Evolutionary conservation across 345 rosid species (phyloP).

Genomic region (Mangifera indica): DNA sequence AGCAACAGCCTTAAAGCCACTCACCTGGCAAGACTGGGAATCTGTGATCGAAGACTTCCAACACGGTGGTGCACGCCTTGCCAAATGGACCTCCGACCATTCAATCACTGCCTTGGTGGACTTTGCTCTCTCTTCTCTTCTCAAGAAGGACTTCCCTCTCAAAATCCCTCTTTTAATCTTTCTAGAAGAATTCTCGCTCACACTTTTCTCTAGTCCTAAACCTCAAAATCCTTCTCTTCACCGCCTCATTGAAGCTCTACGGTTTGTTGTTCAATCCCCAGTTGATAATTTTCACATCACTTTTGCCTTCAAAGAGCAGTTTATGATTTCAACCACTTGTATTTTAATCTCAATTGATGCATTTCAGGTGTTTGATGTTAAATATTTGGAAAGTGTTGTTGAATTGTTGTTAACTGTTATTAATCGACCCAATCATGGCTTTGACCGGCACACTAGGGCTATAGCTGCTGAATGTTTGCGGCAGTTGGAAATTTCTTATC

Average conservation of each 20-base stretch:
- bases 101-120: slow-evolving; percentile 45
- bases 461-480: slow-evolving; percentile 86
- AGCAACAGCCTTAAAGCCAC: slow-evolving; percentile 32
- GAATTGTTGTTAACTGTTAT: slow-evolving; percentile 69
- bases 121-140: slow-evolving; percentile 59
- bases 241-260: slow-evolving; percentile 67
- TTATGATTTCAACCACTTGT: slow-evolving; percentile 74
- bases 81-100: slow-evolving; percentile 49
- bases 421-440: slow-evolving; percentile 86
- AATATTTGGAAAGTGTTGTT: slow-evolving; percentile 49
- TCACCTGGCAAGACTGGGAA: slow-evolving; percentile 81
- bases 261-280: slow-evolving; percentile 68
- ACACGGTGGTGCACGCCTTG: slow-evolving; percentile 53
- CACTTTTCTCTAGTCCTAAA: slow-evolving; percentile 26
- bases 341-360: slow-evolving; percentile 61
- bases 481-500: slow-evolving; percentile 68
- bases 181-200: slow-evolving; percentile 68
- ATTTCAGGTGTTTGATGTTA: slow-evolving; percentile 28
- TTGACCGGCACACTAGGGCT: slow-evolving; percentile 81
- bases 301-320: slow-evolving; percentile 70
- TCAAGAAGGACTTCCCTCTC: slow-evolving; percentile 63
- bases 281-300: slow-evolving; percentile 47
- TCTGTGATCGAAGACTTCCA: slow-evolving; percentile 73
- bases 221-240: slow-evolving; percentile 32
- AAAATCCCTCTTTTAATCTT: slow-evolving; percentile 71